Base-by-base conservation (phyloP, 2,329 filamentous ascomycete species). In the Polychaeton citri region DNA sequence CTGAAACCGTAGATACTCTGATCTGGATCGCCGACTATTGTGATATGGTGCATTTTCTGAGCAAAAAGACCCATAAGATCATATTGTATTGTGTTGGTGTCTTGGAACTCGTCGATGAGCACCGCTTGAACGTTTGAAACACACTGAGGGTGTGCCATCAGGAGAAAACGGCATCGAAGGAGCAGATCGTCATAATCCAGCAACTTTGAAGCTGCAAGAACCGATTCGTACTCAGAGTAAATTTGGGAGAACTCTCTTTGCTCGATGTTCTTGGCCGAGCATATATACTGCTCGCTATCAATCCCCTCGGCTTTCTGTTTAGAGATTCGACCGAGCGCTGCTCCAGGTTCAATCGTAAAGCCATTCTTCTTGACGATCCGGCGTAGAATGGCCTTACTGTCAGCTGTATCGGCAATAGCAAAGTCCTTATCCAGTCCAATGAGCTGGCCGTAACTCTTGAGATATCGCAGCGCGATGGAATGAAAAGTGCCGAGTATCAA, bases 1-100 rank as follows among this genome's bases (percentile, higher is more conserved):
- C 88, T 79, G 69, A 92, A 98, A 15, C 88, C 84, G 55, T 96
- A 98, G 38, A 98, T 98, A 55, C 87, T 95, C 59, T 98, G 88
- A 55, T 98, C 90, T 0, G 90, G 88, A 54, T 98, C 88, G 21
- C 88, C 90, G 4, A 98, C 90, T 40, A 95, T 83, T 1, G 88
- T 96, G 46, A 96, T 88, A n/a, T 76, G 72, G 38, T 74, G 72
- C 30, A 71, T 69, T 16, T 68, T 63, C 41, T 84, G 76, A 2
- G 87, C 84, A 49, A 98, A 79, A 1, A 94, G 69, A 43, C 74
- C 79, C 86, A 95, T 95, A 30, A 98, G 65, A 47, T 95, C 85
- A 51, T 93, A 96, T 57, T 98, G 88, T 4, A 95, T 79, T 15
- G 84, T 74, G 53, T 96, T 98, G 6, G 88, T 96, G 60, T 98